These are phyloP conservation scores for Endothia cerciana DNA, from an alignment of 2,329 filamentous ascomycete genomes.

Conservation along the genomic window DNA sequence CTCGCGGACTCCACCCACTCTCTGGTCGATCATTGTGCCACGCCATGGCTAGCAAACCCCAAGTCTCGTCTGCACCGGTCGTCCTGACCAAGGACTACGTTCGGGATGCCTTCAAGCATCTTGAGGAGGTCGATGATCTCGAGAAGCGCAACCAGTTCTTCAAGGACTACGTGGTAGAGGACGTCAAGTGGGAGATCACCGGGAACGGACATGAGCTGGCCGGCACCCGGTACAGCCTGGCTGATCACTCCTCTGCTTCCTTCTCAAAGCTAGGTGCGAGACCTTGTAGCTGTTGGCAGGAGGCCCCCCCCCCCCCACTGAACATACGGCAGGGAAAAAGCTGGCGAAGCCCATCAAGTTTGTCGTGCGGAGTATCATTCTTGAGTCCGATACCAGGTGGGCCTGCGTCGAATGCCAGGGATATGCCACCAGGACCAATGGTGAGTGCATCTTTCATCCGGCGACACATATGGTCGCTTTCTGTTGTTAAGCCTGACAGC, in stretches of 20 bases:
- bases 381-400: slow-evolving; percentile 11
- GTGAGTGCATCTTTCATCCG: not conserved
- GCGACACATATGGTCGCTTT: too few species aligned
- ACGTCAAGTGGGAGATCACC: slow-evolving; percentile 11
- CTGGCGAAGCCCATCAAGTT: slow-evolving; percentile 11
- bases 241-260: slow-evolving; percentile 6
- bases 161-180: slow-evolving; percentile 1
- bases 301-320: not conserved
- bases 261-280: slow-evolving; percentile 9
- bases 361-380: slow-evolving; percentile 11
- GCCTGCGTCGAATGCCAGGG: slow-evolving; percentile 15
- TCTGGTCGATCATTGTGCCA: not conserved
- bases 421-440: slow-evolving; percentile 10
- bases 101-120: slow-evolving; percentile 3
- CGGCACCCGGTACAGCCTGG: slow-evolving; percentile 9
- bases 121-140: slow-evolving; percentile 8
- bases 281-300: not conserved
- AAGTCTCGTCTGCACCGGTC: not conserved
- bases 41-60: slow-evolving; percentile 5
- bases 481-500: not conserved
- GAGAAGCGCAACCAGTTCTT: slow-evolving; percentile 1
- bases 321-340: not conserved
- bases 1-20: not conserved
- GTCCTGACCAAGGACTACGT: slow-evolving; percentile 12
- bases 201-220: slow-evolving; percentile 11